Percentiles rank a stretch among this genome's conserved stretches.
phyloP scores from a whole-genome alignment of 352 stramenopile genomes.

The Phytophthora sp. region DNA sequence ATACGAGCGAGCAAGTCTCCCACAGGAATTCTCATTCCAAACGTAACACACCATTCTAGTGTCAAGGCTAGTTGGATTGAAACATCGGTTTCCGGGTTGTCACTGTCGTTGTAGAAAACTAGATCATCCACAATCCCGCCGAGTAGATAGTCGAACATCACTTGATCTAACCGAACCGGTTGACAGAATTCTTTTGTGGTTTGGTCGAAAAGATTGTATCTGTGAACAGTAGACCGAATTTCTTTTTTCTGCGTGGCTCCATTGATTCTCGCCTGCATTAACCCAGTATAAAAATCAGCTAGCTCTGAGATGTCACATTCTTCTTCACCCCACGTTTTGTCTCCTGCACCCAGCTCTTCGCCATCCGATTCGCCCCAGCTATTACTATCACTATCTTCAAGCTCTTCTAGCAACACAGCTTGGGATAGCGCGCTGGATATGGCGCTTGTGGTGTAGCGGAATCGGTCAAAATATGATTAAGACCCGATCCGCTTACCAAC shows the following conservation, averaged over 20 bases:
- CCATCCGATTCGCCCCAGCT: neutral
- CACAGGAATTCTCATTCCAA: too few relatives aligned
- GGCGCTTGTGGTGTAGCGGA: too few relatives aligned
- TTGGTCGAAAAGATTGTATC: neutral
- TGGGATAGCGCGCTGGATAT: neutral
- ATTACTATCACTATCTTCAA: neutral
- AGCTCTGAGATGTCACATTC: neutral
- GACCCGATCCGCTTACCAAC: too few relatives aligned
- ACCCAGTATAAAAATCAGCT: neutral
- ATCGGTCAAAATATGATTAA: too few relatives aligned
- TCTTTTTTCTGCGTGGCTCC: neutral
- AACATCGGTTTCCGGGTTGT: too few relatives aligned
- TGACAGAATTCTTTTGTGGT: neutral
- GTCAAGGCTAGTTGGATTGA: too few relatives aligned
- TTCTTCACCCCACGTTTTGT: neutral
- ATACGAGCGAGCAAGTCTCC: too few relatives aligned
- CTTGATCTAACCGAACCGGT: neutral
- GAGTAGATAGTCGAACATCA: too few relatives aligned
- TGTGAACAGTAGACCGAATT: neutral
- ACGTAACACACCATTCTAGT: too few relatives aligned
- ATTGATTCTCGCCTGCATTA: neutral
- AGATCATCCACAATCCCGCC: too few relatives aligned
- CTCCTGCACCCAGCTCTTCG: neutral
- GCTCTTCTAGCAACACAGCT: neutral
- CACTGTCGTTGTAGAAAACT: too few relatives aligned